Evolutionary conservation across 495 filamentous ascomycete species (phyloP).

Genomic region (Xylaria grammica): DNA sequence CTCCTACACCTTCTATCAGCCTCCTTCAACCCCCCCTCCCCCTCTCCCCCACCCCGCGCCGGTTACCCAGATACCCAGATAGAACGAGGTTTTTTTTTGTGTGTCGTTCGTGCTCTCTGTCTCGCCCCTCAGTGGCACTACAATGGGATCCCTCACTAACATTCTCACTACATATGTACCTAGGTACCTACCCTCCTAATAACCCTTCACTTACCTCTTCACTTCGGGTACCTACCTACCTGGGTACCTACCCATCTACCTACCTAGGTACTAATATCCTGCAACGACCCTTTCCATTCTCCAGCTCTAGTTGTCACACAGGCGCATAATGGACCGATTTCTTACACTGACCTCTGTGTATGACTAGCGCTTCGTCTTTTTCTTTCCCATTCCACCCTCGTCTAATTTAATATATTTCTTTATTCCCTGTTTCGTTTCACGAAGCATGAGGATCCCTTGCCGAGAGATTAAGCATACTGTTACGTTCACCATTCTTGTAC

Average conservation of each 20-base stretch:
- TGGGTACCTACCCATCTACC: neutral
- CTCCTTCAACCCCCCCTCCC: neutral
- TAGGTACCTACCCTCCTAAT: neutral
- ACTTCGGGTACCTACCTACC: neutral
- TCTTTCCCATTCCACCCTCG: neutral
- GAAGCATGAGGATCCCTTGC: neutral
- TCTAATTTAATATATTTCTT: slow-evolving; percentile 9
- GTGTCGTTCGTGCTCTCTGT: slow-evolving; percentile 9
- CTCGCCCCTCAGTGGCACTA: slow-evolving; percentile 26
- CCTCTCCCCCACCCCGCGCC: neutral
- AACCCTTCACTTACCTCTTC: too few relatives aligned
- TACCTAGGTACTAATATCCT: neutral
- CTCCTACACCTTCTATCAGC: too few relatives aligned
- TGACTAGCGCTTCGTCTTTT: slow-evolving; percentile 1
- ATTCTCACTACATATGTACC: slow-evolving; percentile 7
- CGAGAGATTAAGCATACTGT: neutral
- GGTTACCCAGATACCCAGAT: neutral
- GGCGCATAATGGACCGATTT: slow-evolving; percentile 13
- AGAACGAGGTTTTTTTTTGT: slow-evolving; percentile 7
- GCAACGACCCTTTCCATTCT: neutral
- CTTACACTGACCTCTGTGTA: slow-evolving; percentile 10
- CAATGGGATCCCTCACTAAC: slow-evolving; percentile 11
- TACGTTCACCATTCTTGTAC: neutral
- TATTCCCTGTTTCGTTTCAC: slow-evolving; percentile 1
- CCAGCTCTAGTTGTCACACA: slow-evolving; percentile 15